These are phyloP conservation scores for Pestalotiopsis sp. DNA, from an alignment of 2,329 filamentous ascomycete species.

Conservation along the genomic window DNA sequence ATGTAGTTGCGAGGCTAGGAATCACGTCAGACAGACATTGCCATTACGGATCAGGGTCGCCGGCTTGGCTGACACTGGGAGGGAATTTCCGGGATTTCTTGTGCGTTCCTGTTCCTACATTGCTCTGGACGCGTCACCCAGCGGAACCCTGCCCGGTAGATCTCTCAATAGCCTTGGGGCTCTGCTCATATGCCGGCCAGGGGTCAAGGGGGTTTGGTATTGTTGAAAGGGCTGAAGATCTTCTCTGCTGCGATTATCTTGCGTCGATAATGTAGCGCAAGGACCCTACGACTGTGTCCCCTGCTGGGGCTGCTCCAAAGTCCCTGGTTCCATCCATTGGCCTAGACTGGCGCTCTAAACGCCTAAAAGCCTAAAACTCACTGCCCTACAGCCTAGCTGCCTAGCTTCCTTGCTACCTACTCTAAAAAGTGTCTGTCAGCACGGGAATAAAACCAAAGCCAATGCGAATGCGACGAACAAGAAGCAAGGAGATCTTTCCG, in stretches of 20 bases:
- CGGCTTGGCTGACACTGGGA: not conserved
- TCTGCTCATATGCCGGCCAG: not conserved
- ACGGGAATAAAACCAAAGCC: not conserved
- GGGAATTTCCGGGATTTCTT: not conserved
- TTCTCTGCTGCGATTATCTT: not conserved
- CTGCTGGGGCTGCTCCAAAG: too few species aligned
- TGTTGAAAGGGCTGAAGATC: not conserved
- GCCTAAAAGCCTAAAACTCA: not conserved
- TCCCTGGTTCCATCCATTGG: too few species aligned
- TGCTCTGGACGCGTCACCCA: not conserved
- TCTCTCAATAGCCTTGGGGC: not conserved
- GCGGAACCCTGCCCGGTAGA: not conserved
- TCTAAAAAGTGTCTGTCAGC: not conserved
- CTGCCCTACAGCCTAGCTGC: not conserved
- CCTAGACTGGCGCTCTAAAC: not conserved
- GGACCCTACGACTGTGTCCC: not conserved
- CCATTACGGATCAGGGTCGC: not conserved
- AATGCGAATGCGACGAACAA: not conserved
- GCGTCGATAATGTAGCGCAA: not conserved
- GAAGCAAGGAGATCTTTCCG: not conserved
- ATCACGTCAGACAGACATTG: too few species aligned
- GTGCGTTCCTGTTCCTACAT: not conserved
- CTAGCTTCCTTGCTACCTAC: too few species aligned
- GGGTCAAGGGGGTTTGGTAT: not conserved
- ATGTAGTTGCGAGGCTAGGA: too few species aligned